Conservation (phyloP, 164 flowering plant species). For the Nymphaea thermarum region DNA sequence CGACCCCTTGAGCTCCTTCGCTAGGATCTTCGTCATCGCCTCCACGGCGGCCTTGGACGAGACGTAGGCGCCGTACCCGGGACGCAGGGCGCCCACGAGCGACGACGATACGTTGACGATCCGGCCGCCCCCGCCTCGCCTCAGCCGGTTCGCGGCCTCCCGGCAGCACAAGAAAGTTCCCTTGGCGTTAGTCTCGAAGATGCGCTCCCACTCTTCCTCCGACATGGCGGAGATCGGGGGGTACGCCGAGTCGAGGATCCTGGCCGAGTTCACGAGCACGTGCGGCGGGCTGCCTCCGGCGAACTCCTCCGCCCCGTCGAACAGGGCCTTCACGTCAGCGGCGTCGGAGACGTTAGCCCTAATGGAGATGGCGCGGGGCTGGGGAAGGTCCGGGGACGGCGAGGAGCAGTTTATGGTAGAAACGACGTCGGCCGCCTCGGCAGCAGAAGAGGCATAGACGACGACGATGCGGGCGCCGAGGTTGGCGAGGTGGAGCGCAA, state of each 20-base stretch:
- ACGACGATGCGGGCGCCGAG: conserved; percentile 41
- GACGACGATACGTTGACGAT: conserved; percentile 37
- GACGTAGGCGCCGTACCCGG: conserved; percentile 32
- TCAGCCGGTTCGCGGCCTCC: conserved; percentile 42
- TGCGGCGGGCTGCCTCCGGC: conserved; percentile 23
- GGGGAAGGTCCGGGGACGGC: not conserved
- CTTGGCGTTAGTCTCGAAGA: conserved; percentile 30
- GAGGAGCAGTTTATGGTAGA: conserved; percentile 15
- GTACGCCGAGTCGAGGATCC: conserved; percentile 29
- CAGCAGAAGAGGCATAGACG: conserved; percentile 27
- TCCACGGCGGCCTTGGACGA: conserved; percentile 64
- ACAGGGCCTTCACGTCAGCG: conserved; percentile 33
- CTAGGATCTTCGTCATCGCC: conserved; percentile 43
- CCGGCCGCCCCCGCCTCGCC: conserved; percentile 45
- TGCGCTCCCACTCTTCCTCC: conserved; percentile 33
- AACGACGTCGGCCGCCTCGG: conserved; percentile 17
- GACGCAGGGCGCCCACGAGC: conserved; percentile 19
- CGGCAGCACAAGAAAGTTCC: conserved; percentile 41
- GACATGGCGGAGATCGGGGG: conserved; percentile 30
- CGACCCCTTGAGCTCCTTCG: conserved; percentile 54
- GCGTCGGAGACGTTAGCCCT: conserved; percentile 45
- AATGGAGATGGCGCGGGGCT: conserved; percentile 30
- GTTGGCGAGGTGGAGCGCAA: conserved; percentile 30
- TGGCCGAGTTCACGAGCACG: conserved; percentile 55
- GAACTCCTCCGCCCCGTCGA: conserved; percentile 34